Evolutionary conservation across 73 alveolate species (phyloP).

Genomic region (Paramecium caudatum): DNA sequence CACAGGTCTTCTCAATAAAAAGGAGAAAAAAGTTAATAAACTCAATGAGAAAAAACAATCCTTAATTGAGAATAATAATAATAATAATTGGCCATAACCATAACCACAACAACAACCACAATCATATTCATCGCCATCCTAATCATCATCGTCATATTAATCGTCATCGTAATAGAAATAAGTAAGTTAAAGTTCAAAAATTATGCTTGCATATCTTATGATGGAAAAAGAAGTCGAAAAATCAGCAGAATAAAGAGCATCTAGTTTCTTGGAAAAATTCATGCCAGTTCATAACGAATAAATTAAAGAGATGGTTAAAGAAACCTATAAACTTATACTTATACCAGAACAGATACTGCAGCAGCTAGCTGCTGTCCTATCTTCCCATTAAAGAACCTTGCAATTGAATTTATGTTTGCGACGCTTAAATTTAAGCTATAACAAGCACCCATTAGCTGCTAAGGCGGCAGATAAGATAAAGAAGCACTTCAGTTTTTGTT

Average conservation of each 20-base stretch:
- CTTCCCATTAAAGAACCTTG: background rate
- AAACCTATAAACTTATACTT: constrained; percentile 13
- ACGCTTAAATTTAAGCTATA: background rate
- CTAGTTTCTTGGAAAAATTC: background rate
- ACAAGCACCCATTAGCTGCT: constrained; percentile 43
- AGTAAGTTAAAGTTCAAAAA: background rate
- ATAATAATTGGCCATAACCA: background rate
- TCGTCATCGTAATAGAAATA: background rate
- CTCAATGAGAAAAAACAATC: background rate
- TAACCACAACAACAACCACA: background rate
- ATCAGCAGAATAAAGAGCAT: constrained; percentile 13
- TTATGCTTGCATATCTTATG: constrained; percentile 27
- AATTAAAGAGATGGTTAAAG: background rate
- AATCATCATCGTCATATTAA: background rate
- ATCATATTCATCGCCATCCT: background rate
- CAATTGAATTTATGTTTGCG: background rate
- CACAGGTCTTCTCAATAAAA: constrained; percentile 12
- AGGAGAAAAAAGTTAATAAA: background rate
- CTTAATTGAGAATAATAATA: no score
- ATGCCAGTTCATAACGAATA: background rate
- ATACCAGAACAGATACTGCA: background rate
- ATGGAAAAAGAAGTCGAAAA: constrained; percentile 2
- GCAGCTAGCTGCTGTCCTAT: background rate
- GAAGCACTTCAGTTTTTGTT: background rate
- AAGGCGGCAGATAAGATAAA: constrained; percentile 43